phyloP scores from a whole-genome alignment of 768 basidiomycete genomes.

The Dacryopinax primogenitus region DNA sequence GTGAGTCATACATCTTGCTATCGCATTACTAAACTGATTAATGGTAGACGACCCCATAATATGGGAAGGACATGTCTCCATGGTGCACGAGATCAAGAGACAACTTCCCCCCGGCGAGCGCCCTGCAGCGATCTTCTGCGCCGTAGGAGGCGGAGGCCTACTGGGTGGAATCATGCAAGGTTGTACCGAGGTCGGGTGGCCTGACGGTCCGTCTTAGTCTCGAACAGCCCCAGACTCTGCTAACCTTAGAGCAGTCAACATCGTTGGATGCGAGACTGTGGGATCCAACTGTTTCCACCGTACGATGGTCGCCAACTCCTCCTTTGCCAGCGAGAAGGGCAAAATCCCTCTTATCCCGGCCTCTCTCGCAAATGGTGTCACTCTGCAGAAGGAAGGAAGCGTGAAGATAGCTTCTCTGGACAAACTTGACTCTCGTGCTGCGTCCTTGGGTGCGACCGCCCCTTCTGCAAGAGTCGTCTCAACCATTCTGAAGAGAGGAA shows the following conservation, averaged over 20 bases:
- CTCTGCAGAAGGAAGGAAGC: conserved; percentile 33
- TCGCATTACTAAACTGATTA: conserved; percentile 39
- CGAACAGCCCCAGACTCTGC: too few relatives aligned
- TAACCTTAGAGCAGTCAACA: conserved; percentile 23
- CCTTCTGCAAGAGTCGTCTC: conserved; percentile 48
- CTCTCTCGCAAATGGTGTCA: conserved; percentile 14
- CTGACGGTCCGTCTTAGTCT: conserved; percentile 33
- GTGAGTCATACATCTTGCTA: conserved; percentile 26
- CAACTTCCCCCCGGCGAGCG: conserved; percentile 36
- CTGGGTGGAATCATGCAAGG: conserved; percentile 57
- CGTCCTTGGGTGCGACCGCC: conserved; percentile 58
- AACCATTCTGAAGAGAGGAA: conserved; percentile 52
- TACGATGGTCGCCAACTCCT: conserved; percentile 41
- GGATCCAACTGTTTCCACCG: conserved; percentile 66
- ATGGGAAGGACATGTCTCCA: conserved; percentile 69
- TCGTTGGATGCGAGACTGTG: conserved; percentile 55
- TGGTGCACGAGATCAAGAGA: conserved; percentile 48
- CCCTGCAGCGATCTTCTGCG: conserved; percentile 64
- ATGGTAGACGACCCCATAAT: conserved; percentile 41
- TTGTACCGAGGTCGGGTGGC: conserved; percentile 51
- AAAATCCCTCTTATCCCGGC: neutral
- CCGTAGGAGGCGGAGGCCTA: conserved; percentile 63
- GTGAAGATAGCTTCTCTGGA: conserved; percentile 47
- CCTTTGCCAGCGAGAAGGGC: neutral
- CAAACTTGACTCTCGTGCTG: conserved; percentile 48